phyloP scores from a whole-genome alignment of 176 grass and related monocot species.

The Otatea glauca region DNA sequence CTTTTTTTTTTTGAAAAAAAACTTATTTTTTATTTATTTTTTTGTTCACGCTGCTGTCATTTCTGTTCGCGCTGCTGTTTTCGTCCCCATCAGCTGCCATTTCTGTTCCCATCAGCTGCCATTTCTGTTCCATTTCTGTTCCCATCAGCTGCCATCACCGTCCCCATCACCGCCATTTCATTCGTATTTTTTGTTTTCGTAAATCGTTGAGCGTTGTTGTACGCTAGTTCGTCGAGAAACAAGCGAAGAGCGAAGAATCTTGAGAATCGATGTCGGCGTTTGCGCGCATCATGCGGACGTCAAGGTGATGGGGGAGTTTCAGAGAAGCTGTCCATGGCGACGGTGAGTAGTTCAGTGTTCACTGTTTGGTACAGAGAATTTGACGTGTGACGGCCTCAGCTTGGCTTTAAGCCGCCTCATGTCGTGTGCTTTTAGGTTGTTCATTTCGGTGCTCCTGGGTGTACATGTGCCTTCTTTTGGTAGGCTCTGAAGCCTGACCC shows the following conservation, averaged over 20 bases:
- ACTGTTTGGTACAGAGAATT: background rate
- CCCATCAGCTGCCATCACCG: too few relatives aligned
- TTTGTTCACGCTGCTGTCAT: too few relatives aligned
- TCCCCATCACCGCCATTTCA: constrained; percentile 2
- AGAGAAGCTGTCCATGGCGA: too few relatives aligned
- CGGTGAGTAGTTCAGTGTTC: background rate
- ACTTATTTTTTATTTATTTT: too few relatives aligned
- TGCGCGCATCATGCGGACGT: background rate
- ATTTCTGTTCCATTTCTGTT: too few relatives aligned
- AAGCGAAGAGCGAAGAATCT: background rate
- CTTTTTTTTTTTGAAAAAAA: too few relatives aligned
- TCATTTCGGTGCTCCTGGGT: background rate
- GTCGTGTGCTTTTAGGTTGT: constrained; percentile 42
- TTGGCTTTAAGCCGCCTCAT: background rate
- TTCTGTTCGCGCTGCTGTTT: too few relatives aligned
- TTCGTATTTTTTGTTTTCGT: constrained; percentile 27
- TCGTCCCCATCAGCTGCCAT: too few relatives aligned
- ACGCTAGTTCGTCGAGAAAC: background rate
- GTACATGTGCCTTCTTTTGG: constrained; percentile 38
- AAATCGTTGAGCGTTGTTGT: background rate
- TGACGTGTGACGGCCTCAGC: background rate
- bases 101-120: too few relatives aligned
- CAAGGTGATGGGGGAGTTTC: background rate
- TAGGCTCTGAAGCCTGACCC: background rate
- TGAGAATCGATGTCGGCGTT: background rate